These are phyloP conservation scores for Aspergillus sp. DNA, from an alignment of 2,329 filamentous ascomycete genomes.

Conservation along the genomic window DNA sequence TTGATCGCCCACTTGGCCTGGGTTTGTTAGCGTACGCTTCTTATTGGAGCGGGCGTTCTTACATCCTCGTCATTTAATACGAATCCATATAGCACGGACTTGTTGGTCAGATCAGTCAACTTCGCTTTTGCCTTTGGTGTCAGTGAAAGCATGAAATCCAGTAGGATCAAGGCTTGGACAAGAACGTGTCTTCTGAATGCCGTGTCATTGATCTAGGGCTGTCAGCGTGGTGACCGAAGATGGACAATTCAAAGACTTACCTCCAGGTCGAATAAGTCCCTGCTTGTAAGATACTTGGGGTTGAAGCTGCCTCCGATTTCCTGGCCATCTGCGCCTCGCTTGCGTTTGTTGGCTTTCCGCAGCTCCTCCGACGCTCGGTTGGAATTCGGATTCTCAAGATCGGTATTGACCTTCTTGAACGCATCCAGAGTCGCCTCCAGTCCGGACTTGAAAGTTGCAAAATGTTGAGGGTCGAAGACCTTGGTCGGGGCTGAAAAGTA, in stretches of 20 bases:
- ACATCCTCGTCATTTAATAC: constrained; percentile 79
- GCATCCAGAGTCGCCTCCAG: constrained; percentile 64
- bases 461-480: constrained; percentile 69
- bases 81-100: constrained; percentile 83
- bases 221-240: constrained; percentile 3
- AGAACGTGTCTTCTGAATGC: constrained; percentile 92
- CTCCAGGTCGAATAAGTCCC: constrained; percentile 93
- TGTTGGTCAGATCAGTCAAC: constrained; percentile 71
- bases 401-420: constrained; percentile 69
- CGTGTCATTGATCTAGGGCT: constrained; percentile 74
- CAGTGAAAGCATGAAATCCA: constrained; percentile 93
- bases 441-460: constrained; percentile 62
- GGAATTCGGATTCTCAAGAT: constrained; percentile 63
- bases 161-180: constrained; percentile 88
- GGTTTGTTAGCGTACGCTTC: constrained; percentile 15
- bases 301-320: constrained; percentile 77
- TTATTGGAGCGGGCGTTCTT: constrained; percentile 28
- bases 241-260: constrained; percentile 45
- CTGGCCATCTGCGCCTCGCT: constrained; percentile 59
- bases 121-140: constrained; percentile 79
- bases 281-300: constrained; percentile 96
- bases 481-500: constrained; percentile 87
- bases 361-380: constrained; percentile 61
- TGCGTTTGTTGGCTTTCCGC: constrained; percentile 67
- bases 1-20: constrained; percentile 79